A percentile compares a stretch with the other conserved stretches of the same genome.
Evolutionary conservation across 768 basidiomycete species (phyloP).

Genomic region (Boletales sp.): DNA sequence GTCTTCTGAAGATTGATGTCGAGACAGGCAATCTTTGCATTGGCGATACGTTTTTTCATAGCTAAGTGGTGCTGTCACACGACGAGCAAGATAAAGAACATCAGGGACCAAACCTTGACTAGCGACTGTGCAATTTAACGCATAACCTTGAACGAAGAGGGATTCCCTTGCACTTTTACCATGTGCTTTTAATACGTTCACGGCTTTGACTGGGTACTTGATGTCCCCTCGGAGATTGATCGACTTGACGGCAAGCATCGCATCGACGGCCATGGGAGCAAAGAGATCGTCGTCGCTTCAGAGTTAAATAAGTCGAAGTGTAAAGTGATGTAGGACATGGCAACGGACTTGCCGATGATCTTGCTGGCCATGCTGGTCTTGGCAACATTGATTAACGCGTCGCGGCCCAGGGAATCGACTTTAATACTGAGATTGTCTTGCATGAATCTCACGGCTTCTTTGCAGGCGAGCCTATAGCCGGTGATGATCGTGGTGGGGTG

Average conservation of each 20-base stretch:
- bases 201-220: slow-evolving; percentile 99
- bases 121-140: slow-evolving; percentile 96
- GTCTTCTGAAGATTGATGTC: slow-evolving; percentile 97
- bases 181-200: slow-evolving; percentile 97
- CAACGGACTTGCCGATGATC: slow-evolving; percentile 89
- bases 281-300: slow-evolving; percentile 93
- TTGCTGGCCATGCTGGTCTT: slow-evolving; percentile 99
- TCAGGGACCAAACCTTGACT: slow-evolving; percentile 77
- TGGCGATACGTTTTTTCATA: slow-evolving; percentile 92
- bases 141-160: slow-evolving; percentile 92
- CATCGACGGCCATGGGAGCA: slow-evolving; percentile 98
- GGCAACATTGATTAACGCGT: slow-evolving; percentile 91
- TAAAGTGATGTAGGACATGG: neutral
- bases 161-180: slow-evolving; percentile 95
- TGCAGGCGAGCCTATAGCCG: slow-evolving; percentile 94
- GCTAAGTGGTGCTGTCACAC: slow-evolving; percentile 44
- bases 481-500: slow-evolving; percentile 99
- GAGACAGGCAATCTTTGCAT: slow-evolving; percentile 96
- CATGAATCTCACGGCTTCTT: slow-evolving; percentile 97
- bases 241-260: slow-evolving; percentile 96
- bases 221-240: slow-evolving; percentile 91
- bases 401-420: slow-evolving; percentile 87
- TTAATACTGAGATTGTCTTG: slow-evolving; percentile 95
- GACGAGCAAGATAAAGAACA: neutral
- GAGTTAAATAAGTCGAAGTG: slow-evolving; percentile 1